Conservation (phyloP, 805 yeast species). For the Metschnikowia rubicola region DNA sequence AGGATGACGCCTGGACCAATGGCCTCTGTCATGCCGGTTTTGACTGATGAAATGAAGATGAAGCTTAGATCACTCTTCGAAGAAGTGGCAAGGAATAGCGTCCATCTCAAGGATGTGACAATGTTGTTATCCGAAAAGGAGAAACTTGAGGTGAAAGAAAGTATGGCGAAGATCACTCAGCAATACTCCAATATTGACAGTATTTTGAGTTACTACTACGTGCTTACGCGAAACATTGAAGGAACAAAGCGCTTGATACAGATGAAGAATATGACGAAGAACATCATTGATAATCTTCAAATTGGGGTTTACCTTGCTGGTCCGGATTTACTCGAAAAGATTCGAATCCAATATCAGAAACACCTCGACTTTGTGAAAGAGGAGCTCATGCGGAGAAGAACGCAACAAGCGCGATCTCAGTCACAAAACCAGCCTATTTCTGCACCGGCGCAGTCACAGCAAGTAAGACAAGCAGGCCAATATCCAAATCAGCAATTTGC, state of each 20-base stretch:
- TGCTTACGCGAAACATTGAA: constrained; percentile 68
- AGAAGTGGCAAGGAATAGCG: constrained; percentile 65
- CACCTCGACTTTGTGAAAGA: constrained; percentile 74
- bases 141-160: constrained; percentile 55
- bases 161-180: constrained; percentile 52
- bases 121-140: constrained; percentile 58
- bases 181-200: constrained; percentile 69
- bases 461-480: constrained; percentile 3
- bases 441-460: constrained; percentile 4
- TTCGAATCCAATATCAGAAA: constrained; percentile 68
- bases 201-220: constrained; percentile 72
- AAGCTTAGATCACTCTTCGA: constrained; percentile 60
- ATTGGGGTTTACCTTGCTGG: constrained; percentile 65
- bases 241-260: constrained; percentile 76
- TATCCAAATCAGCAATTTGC: constrained; percentile 5
- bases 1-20: constrained; percentile 3
- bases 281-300: constrained; percentile 66
- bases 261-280: constrained; percentile 73
- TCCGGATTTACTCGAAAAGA: constrained; percentile 67
- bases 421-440: constrained; percentile 7
- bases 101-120: constrained; percentile 65
- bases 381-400: constrained; percentile 42
- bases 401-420: constrained; percentile 27
- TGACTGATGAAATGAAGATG: constrained; percentile 59
- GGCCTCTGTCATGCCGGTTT: constrained; percentile 27